phyloP scores from a whole-genome alignment of 176 grass and related monocot species.

The Neostapfia colusana region DNA sequence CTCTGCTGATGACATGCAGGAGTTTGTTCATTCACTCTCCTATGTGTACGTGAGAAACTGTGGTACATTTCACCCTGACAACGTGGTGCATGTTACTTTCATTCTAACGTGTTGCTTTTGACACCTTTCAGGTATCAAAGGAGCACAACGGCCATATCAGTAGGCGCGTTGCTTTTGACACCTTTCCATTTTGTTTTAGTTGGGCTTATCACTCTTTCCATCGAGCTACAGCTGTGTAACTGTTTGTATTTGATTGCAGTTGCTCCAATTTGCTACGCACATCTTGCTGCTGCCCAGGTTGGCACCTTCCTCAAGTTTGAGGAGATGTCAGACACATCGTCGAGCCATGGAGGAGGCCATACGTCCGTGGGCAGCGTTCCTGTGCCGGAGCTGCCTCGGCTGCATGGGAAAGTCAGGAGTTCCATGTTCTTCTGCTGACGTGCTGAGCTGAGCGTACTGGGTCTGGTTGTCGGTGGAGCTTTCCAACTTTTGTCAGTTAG shows the following conservation, averaged over 20 bases:
- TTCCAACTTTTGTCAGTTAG: neutral
- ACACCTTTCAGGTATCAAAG: conserved; percentile 84
- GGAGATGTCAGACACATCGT: conserved; percentile 64
- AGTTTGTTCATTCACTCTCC: conserved; percentile 84
- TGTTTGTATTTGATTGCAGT: conserved; percentile 46
- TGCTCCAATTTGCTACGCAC: conserved; percentile 78
- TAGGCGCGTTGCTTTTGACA: conserved; percentile 44
- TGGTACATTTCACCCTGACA: neutral
- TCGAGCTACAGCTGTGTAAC: neutral
- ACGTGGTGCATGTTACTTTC: neutral
- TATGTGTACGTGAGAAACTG: conserved; percentile 69
- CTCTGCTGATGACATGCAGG: conserved; percentile 72
- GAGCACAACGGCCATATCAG: conserved; percentile 83
- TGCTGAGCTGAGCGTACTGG: neutral
- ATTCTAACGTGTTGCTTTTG: neutral
- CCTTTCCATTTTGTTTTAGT: neutral
- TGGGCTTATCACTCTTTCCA: neutral
- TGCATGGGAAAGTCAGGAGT: conserved; percentile 76
- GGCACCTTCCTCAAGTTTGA: conserved; percentile 84
- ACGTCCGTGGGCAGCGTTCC: conserved; percentile 37
- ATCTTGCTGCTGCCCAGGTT: conserved; percentile 72
- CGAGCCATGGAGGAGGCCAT: conserved; percentile 75
- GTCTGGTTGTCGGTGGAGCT: neutral
- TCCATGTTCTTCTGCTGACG: conserved; percentile 94
- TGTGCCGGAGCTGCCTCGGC: conserved; percentile 63